Percentiles rank a stretch among this genome's conserved stretches.
Conservation (phyloP, 176 grass and related monocot species). For the Echinochloa phyllopogon region DNA sequence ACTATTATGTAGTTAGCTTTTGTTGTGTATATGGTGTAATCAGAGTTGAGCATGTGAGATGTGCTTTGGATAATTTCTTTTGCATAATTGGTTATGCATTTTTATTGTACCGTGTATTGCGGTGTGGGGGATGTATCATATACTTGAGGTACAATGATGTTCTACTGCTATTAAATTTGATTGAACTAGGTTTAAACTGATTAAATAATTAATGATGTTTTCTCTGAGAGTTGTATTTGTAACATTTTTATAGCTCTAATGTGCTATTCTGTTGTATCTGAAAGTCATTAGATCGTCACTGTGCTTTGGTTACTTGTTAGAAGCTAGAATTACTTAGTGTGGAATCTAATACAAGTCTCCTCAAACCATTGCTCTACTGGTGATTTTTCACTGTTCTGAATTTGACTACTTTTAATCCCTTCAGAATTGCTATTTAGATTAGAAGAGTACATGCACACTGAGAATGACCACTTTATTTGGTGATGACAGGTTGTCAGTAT, state of each 20-base stretch:
- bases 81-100: background rate
- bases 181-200: background rate
- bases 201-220: background rate
- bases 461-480: constrained; percentile 30
- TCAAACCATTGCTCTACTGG: background rate
- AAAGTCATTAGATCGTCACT: background rate
- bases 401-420: background rate
- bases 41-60: background rate
- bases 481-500: constrained; percentile 54
- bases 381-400: background rate
- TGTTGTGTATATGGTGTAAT: background rate
- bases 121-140: background rate
- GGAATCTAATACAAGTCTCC: constrained; percentile 10
- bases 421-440: constrained; percentile 7
- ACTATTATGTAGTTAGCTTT: background rate
- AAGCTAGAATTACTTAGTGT: background rate
- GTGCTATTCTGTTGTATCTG: background rate
- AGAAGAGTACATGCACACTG: background rate
- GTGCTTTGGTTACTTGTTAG: background rate
- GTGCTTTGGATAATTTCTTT: background rate
- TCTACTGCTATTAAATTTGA: background rate
- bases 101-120: background rate
- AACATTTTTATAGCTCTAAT: background rate
- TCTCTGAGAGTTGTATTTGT: background rate
- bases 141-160: background rate